Conservation (phyloP, 208 protist species). For the Trypanosoma congolense region DNA sequence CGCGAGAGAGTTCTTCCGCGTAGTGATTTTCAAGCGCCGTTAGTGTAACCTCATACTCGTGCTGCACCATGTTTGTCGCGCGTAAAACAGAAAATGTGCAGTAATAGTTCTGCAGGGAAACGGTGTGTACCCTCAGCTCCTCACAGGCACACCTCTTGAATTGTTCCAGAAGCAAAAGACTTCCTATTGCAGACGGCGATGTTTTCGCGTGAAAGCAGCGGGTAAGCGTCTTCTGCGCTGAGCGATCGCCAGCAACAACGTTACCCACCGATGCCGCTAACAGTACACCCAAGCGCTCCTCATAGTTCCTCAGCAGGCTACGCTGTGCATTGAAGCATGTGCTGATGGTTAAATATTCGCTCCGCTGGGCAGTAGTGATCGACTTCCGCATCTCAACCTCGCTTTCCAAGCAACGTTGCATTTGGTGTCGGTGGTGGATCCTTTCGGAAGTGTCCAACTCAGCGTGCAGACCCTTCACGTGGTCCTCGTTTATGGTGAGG, state of each 20-base stretch:
- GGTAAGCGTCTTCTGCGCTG: too few relatives aligned
- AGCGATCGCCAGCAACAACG: too few relatives aligned
- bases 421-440: conserved; percentile 3
- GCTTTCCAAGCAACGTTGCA: conserved; percentile 7
- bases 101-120: not conserved
- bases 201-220: too few relatives aligned
- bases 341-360: not conserved
- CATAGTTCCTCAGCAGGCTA: not conserved
- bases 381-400: conserved; percentile 11
- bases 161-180: conserved; percentile 7
- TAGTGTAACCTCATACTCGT: conserved; percentile 21
- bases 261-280: too few relatives aligned
- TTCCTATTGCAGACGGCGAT: conserved; percentile 1
- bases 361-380: conserved; percentile 12
- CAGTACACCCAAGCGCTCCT: not conserved
- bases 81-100: not conserved
- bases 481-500: not conserved
- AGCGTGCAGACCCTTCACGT: not conserved
- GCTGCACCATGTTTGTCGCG: not conserved
- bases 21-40: conserved; percentile 23
- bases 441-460: conserved; percentile 1
- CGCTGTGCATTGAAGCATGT: not conserved
- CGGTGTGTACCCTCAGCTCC: conserved; percentile 7
- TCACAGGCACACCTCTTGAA: conserved; percentile 10
- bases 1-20: conserved; percentile 1